Percentiles rank a stretch among this genome's conserved stretches.
These are phyloP conservation scores for Aechmea fasciata DNA, from an alignment of 176 grass and related monocot species.

Conservation along the genomic window DNA sequence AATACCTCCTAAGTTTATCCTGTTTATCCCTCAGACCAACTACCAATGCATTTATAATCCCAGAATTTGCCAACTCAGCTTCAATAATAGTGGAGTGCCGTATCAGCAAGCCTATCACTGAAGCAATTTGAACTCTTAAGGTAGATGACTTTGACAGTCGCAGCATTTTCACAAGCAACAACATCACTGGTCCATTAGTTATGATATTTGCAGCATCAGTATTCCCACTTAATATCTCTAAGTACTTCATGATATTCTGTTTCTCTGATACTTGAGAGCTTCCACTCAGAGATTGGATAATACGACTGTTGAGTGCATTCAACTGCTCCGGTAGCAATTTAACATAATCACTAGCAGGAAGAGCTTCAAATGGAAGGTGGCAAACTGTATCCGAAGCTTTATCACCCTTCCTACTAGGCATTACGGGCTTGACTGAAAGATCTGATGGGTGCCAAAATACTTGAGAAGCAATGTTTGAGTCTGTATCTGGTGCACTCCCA, in stretches of 20 bases:
- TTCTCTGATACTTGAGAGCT: conserved; percentile 83
- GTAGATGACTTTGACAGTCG: conserved; percentile 63
- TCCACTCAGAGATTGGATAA: conserved; percentile 79
- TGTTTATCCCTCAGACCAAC: conserved; percentile 91
- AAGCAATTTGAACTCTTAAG: conserved; percentile 77
- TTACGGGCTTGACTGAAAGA: conserved; percentile 93
- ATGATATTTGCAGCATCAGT: conserved; percentile 82
- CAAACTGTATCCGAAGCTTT: conserved; percentile 41
- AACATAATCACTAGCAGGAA: conserved; percentile 63
- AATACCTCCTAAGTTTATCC: conserved; percentile 86
- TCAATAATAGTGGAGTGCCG: conserved; percentile 89
- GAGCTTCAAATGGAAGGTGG: conserved; percentile 58
- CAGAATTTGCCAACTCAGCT: conserved; percentile 64
- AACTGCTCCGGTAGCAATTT: conserved; percentile 64
- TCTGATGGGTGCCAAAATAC: conserved; percentile 92
- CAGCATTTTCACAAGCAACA: conserved; percentile 83
- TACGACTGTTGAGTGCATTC: conserved; percentile 68
- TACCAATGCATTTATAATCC: conserved; percentile 82
- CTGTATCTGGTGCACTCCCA: conserved; percentile 41
- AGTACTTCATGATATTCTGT: conserved; percentile 83
- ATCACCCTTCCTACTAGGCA: conserved; percentile 80
- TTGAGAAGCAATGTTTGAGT: conserved; percentile 44
- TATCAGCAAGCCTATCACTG: conserved; percentile 87
- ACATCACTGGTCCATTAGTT: conserved; percentile 79
- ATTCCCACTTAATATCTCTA: conserved; percentile 82